These are phyloP conservation scores for Aspergillus udagawae DNA, from an alignment of 2,329 filamentous ascomycete species.

Conservation along the genomic window DNA sequence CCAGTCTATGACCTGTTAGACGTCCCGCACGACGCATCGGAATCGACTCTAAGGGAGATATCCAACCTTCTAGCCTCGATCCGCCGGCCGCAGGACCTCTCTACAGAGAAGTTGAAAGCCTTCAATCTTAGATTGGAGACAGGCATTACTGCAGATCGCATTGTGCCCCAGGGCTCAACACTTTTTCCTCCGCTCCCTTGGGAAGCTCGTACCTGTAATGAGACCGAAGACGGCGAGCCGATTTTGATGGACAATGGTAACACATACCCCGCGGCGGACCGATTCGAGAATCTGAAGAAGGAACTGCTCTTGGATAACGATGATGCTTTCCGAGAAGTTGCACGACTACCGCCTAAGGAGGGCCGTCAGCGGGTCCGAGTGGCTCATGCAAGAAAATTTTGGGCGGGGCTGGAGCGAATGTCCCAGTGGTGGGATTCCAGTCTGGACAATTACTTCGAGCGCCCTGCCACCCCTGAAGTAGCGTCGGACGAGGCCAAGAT, in stretches of 20 bases:
- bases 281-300: slow-evolving; percentile 45
- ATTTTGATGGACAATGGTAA: slow-evolving; percentile 47
- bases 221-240: slow-evolving; percentile 23
- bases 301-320: slow-evolving; percentile 55
- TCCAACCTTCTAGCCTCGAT: slow-evolving; percentile 44
- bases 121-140: slow-evolving; percentile 40
- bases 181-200: slow-evolving; percentile 38
- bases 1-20: slow-evolving; percentile 43
- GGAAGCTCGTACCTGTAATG: slow-evolving; percentile 19
- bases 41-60: slow-evolving; percentile 34
- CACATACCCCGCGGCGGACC: slow-evolving; percentile 44
- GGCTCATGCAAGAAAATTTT: slow-evolving; percentile 58
- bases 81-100: slow-evolving; percentile 39
- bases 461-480: slow-evolving; percentile 24
- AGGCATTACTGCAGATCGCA: slow-evolving; percentile 31
- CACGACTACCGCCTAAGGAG: slow-evolving; percentile 43
- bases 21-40: slow-evolving; percentile 29
- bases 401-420: slow-evolving; percentile 55
- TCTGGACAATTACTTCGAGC: slow-evolving; percentile 53
- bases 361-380: slow-evolving; percentile 48
- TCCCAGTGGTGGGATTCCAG: slow-evolving; percentile 61
- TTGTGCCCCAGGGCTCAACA: slow-evolving; percentile 34
- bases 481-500: slow-evolving; percentile 18
- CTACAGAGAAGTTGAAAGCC: slow-evolving; percentile 33
- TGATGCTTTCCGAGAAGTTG: slow-evolving; percentile 55